A percentile compares a stretch with the other conserved stretches of the same genome.
Evolutionary conservation across 345 rosid species (phyloP).

Genomic region (Moricandia arvensis): DNA sequence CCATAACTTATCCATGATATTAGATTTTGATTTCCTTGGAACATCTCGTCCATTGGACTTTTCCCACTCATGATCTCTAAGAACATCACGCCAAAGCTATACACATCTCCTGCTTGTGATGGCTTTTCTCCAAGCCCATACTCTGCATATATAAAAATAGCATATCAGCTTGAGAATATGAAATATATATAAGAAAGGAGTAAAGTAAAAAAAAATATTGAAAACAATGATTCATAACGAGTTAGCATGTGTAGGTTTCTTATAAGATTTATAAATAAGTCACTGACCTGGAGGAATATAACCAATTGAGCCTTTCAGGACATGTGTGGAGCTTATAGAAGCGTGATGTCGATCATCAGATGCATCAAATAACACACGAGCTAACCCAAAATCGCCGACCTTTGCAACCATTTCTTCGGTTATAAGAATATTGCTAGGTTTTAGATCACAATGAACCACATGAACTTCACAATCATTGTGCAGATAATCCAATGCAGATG

Average conservation of each 20-base stretch:
- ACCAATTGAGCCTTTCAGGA: slow-evolving; percentile 50
- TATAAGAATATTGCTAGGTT: slow-evolving; percentile 39
- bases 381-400: slow-evolving; percentile 58
- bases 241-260: not conserved
- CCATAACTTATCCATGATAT: slow-evolving; percentile 38
- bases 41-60: slow-evolving; percentile 43
- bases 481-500: slow-evolving; percentile 48
- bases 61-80: slow-evolving; percentile 47
- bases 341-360: slow-evolving; percentile 27
- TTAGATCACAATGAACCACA: slow-evolving; percentile 58
- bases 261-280: not conserved
- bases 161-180: not conserved
- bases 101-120: slow-evolving; percentile 53
- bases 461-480: slow-evolving; percentile 50
- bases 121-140: slow-evolving; percentile 50
- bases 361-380: slow-evolving; percentile 36
- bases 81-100: slow-evolving; percentile 39
- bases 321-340: slow-evolving; percentile 42
- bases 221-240: not conserved
- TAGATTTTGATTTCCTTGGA: slow-evolving; percentile 40
- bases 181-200: not conserved
- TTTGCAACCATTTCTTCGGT: slow-evolving; percentile 51
- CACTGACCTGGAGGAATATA: slow-evolving; percentile 58
- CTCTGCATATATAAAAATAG: slow-evolving; percentile 35
- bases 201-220: not conserved